These are phyloP conservation scores for Xylariaceae sp. DNA, from an alignment of 2,329 filamentous ascomycete genomes.

Conservation along the genomic window DNA sequence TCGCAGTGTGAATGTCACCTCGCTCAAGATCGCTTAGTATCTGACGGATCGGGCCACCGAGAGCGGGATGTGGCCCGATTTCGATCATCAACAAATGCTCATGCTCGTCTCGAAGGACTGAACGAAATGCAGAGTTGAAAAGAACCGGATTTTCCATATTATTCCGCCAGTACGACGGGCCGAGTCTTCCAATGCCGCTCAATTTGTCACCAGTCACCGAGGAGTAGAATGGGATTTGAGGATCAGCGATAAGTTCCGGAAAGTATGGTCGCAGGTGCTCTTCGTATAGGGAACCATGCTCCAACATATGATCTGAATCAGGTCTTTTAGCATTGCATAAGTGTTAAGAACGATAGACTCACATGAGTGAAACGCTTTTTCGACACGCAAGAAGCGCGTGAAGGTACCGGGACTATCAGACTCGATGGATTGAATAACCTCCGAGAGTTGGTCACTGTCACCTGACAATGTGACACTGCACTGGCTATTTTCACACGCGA, in stretches of 20 bases:
- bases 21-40: conserved; percentile 7
- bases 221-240: background rate
- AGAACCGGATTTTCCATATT: conserved; percentile 21
- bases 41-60: conserved; percentile 20
- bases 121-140: conserved; percentile 15
- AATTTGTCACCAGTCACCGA: background rate
- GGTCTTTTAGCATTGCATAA: too few relatives aligned
- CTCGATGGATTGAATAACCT: background rate
- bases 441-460: background rate
- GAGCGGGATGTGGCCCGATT: conserved; percentile 23
- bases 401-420: background rate
- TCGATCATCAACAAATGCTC: conserved; percentile 19
- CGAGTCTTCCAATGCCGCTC: background rate
- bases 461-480: conserved; percentile 2
- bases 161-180: conserved; percentile 17
- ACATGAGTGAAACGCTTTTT: conserved; percentile 1
- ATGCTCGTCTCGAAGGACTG: conserved; percentile 6
- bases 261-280: background rate
- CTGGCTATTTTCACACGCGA: conserved; percentile 5
- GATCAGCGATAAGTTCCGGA: background rate
- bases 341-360: too few relatives aligned
- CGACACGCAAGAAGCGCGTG: background rate
- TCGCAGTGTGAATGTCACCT: conserved; percentile 9
- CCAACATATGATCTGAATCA: background rate
- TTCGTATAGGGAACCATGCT: background rate